These are phyloP conservation scores for Plenodomus lindquistii DNA, from an alignment of 2,329 filamentous ascomycete species.

Conservation along the genomic window DNA sequence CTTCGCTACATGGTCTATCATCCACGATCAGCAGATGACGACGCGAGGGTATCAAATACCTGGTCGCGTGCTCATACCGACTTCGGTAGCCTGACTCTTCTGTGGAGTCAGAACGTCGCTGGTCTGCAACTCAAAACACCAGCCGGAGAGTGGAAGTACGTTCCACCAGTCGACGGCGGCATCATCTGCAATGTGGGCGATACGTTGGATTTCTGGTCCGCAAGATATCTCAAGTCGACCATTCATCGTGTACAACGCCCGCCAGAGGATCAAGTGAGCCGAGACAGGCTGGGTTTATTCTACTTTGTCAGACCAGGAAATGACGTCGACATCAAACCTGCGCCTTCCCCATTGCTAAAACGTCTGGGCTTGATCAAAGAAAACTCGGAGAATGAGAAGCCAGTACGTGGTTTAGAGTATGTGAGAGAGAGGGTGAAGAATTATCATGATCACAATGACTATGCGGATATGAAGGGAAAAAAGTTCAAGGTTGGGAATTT, in stretches of 20 bases:
- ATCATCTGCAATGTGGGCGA: slow-evolving; percentile 57
- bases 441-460: slow-evolving; percentile 47
- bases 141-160: slow-evolving; percentile 53
- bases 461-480: slow-evolving; percentile 46
- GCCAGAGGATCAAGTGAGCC: slow-evolving; percentile 46
- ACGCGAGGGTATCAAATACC: slow-evolving; percentile 44
- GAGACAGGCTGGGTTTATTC: slow-evolving; percentile 45
- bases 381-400: slow-evolving; percentile 23
- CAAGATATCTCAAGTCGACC: slow-evolving; percentile 53
- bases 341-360: slow-evolving; percentile 42
- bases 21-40: slow-evolving; percentile 43
- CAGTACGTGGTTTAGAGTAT: slow-evolving; percentile 47
- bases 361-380: slow-evolving; percentile 28
- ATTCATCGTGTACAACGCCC: slow-evolving; percentile 57
- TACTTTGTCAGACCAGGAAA: slow-evolving; percentile 49
- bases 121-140: slow-evolving; percentile 53
- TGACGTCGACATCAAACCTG: slow-evolving; percentile 43
- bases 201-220: slow-evolving; percentile 46
- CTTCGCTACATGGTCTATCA: slow-evolving; percentile 51
- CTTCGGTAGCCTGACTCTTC: slow-evolving; percentile 52
- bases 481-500: slow-evolving; percentile 47
- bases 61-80: slow-evolving; percentile 56
- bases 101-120: slow-evolving; percentile 54
- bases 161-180: slow-evolving; percentile 50
- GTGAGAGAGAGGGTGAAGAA: slow-evolving; percentile 49